Base-by-base conservation (phyloP, 2,329 filamentous ascomycete genomes). In the Fusarium coffeatum region DNA sequence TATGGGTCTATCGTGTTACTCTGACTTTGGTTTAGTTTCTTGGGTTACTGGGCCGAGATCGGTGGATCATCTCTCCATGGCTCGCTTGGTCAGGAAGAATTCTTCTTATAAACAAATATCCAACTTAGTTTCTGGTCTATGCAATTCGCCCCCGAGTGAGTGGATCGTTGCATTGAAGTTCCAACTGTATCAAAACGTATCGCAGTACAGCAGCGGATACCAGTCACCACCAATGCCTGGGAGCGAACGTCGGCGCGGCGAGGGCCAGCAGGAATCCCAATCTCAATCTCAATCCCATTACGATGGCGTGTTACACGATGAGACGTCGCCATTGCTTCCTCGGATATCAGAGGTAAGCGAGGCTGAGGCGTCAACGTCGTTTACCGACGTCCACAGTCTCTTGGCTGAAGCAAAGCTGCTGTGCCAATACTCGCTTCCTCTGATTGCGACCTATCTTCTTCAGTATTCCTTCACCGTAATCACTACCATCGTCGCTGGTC, bases 391-490 rank as follows among this genome's bases (percentile, higher is more conserved):
- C 15, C 54, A 70, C 25, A 70, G 50, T 47, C 32, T 70, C 15
- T 59, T 56, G 67, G 48, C 58, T 4, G 72, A 76, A 32, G 55
- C 72, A 5, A 51, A 55, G 45, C 59, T 73, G 6, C 55, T 76
- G 22, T 66, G 60, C 34, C 53, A 51, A 16, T 71, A 69, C 53
- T 85, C 84, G 1, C 69, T 84, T 8, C 85, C 86, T 11, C 76
- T 87, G 27, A 83, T 85, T 55, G 77, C 83, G 22, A 87, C 85
- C 3, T 87, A 86, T 66, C 76, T 87, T 8, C 79, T 88, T 18
- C 84, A 87, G 67, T 87, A 87, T 72, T 85, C 81, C n/a, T 86
- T 85, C 68, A 84, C 78, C 48, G 76, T 87, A 50, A 82, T 86
- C 64, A 85, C 84, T 4, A 85, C 85, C 32, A 81, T 86, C 50